phyloP scores from a whole-genome alignment of 495 filamentous ascomycete genomes.

The Aspergillus mulundensis region DNA sequence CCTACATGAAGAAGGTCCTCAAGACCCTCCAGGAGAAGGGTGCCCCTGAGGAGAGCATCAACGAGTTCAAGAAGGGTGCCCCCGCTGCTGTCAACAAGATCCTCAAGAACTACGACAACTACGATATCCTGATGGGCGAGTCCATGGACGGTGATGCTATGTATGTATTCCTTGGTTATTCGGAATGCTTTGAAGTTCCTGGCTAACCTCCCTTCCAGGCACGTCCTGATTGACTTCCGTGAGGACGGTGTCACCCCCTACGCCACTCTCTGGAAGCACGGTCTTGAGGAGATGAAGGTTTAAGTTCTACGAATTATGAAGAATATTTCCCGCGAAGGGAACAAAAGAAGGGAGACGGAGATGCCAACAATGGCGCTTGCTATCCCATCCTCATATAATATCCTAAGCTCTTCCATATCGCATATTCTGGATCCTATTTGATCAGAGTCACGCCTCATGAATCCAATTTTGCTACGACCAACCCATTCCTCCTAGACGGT shows the following conservation, averaged over 20 bases:
- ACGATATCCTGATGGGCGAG: conserved; percentile 88
- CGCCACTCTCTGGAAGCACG: conserved; percentile 93
- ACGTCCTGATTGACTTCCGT: conserved; percentile 93
- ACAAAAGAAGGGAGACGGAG: conserved; percentile 26
- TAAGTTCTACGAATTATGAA: conserved; percentile 45
- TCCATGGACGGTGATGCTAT: conserved; percentile 90
- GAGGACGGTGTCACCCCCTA: conserved; percentile 92
- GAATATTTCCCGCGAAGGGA: conserved; percentile 31
- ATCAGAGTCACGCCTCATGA: conserved; percentile 45
- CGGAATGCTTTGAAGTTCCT: conserved; percentile 8
- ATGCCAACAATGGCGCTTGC: conserved; percentile 11
- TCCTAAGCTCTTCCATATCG: conserved; percentile 18
- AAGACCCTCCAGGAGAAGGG: conserved; percentile 57
- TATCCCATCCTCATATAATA: conserved; percentile 7
- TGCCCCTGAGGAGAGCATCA: conserved; percentile 59
- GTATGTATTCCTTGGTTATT: conserved; percentile 54
- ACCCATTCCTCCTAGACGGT: conserved; percentile 9
- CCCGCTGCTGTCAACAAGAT: conserved; percentile 72
- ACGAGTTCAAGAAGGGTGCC: conserved; percentile 72
- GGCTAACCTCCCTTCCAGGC: conserved; percentile 48
- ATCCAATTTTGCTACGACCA: conserved; percentile 34
- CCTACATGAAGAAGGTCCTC: conserved; percentile 87
- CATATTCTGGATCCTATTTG: conserved; percentile 35
- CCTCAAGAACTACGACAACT: conserved; percentile 83
- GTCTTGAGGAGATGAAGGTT: conserved; percentile 85